Base-by-base conservation (phyloP, 176 grass and related monocot genomes). In the Olyra latifolia region DNA sequence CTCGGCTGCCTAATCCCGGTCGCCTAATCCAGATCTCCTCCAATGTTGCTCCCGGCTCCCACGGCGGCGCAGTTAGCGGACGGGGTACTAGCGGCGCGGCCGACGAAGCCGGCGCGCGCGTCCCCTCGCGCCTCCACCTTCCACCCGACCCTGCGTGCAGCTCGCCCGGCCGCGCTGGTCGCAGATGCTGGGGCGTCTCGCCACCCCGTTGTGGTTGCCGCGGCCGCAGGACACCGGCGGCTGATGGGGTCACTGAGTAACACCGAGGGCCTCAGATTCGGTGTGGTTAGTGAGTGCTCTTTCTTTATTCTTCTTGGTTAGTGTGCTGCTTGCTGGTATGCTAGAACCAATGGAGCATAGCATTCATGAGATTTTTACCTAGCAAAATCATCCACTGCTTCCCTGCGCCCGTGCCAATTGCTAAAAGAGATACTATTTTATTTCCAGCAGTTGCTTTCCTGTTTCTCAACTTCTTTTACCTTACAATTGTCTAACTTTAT, bases 161-260 rank as follows among this genome's bases (percentile, higher is more conserved):
- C 61, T 66, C 71, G 59, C 16, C 60, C 48, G 71, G 2, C 59
- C 19, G 30, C 50, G 7, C 42, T 82, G 83, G 62, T 70, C 13
- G 67, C 78, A 29, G 66, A 28, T 15, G 67, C 24, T 24, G 58
- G 56, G 41, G 61, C 75, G 47, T 62, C 75, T 2, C 62, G 70
- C 71, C 73, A 24, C 66, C 83, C 50, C 13, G 83, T 76, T 10
- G 68, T 87, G 45, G 75, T 71, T 40, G 59, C 74, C n/a, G 77
- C 84, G 10, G 81, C 74, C 52, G 66, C 41, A 0, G 86, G 88
- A 29, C 89, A 90, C 39, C 89, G 82, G 86, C 82, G 62, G 66
- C 78, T 99, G 56, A 87, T 99, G 63, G 97, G 97, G 22, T 99
- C 93, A 69, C 63, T 96, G 48, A 90, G 72, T 25, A 93, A 69